Evolutionary conservation across 2,329 filamentous ascomycete genomes (phyloP), one percentile per base, ranked within the genome.

Genomic region (Curvularia spicifera): DNA sequence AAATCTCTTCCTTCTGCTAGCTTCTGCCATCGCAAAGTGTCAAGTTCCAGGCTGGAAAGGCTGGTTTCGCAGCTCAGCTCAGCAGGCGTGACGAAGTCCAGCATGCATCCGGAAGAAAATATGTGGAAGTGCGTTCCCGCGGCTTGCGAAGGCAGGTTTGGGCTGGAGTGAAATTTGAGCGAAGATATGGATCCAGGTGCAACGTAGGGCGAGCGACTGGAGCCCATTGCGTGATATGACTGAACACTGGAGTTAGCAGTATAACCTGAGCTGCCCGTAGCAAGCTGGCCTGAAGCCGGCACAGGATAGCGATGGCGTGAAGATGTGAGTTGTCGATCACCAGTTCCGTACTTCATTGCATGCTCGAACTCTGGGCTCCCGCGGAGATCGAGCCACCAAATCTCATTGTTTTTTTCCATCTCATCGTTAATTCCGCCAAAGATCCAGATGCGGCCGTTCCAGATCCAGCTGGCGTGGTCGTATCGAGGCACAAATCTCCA

Each of bases 371-470:
- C 91, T 1, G 93, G 93, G 59, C 87, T 93, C 33, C 92, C 93
- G 75, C 96, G 94, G 49, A 99, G 84, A 78, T 99, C 95, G 43
- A 99, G 82, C 93, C 95, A 99, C 91, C 93, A 97, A 43, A 99
- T 85, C 76, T 99, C 95, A 59, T 92, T 94, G 61, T 91, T 92
- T 70, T 96, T 94, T 79, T 98, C 93, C 92, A 98, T 97, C 66
- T 97, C 93, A 68, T 95, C 91, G 62, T 92, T 95, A 49, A 99
- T 83, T 2, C 95, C 95, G 39, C 95, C 95, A 76, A 97, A 97
- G 6, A 98, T 93, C 94, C 94, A 99, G 33, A 99, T 89, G 43
- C 92, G 87, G 62, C 95, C 93, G 54, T 90, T 89, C 84, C 93
- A 97, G 59, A 99, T 89, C 83, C 94, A 97, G 51, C 91, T 93